Evolutionary conservation across 495 filamentous ascomycete genomes (phyloP), one percentile per base, ranked within the genome.

Genomic region (Entonaema liquescens): DNA sequence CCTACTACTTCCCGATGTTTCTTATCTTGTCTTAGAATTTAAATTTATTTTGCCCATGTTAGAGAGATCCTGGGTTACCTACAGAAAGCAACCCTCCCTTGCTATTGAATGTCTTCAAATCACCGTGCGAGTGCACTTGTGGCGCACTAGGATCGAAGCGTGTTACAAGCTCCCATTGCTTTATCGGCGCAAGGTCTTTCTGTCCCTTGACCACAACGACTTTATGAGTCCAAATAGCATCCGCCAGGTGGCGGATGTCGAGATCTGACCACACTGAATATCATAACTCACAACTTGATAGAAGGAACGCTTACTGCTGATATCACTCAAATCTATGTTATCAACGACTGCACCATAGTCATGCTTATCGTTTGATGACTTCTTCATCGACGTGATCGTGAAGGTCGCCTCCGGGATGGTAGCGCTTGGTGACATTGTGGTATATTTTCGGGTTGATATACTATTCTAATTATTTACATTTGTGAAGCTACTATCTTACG

Each of bases 161-260:
- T 5, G 77, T 78, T 13, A 83, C 73, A 1, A 83, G 71, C 36
- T 83, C 79, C 79, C 79, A 83, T 36, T 83, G 79, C 62, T 81
- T 81, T 3, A 67, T 65, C 1, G 80, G 79, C 19, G 67, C 50
- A 9, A 83, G 72, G 28, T 80, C 65, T 17, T 80, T 68, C 65
- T 83, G 80, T 12, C 68, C 75, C 63, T 79, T 83, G 19, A 83
- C 74, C 19, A 81, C 70, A 8, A 81, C 53, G 11, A 83, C 74
- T 53, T 83, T 79, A 63, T 81, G 78, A 2, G 65, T 76, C 75
- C 78, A 80, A 56, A 81, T 78, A 31, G 79, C 78, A 42, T 76
- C 78, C 49, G 74, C 74, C 49, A 83, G 70, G 40, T 68, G 69
- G 23, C 72, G 63, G 47, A 83, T 67, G 49, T 81, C 79, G 52